A percentile compares a stretch with the other conserved stretches of the same genome.
These are phyloP conservation scores for Poa annua DNA, from an alignment of 176 grass and related monocot species.

Conservation along the genomic window DNA sequence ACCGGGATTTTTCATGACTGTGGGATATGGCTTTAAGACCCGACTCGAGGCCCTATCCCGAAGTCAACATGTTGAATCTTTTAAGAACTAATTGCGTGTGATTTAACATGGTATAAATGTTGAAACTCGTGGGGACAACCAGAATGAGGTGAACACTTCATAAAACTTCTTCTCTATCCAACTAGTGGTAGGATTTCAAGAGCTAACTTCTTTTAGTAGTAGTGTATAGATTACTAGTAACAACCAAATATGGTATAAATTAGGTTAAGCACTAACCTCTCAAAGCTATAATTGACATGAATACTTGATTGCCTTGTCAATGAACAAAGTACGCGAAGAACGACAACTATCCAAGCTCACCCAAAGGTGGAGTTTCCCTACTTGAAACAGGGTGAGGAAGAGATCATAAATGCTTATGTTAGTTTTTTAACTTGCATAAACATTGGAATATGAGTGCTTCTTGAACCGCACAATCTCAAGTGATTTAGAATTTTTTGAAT, in stretches of 20 bases:
- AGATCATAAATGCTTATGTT: not conserved
- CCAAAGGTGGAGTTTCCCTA: not conserved
- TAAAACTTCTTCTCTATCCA: not conserved
- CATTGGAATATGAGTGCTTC: not conserved
- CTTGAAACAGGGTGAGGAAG: not conserved
- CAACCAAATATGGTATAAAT: not conserved
- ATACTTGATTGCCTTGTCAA: not conserved
- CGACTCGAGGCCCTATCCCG: no score
- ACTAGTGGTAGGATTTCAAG: not conserved
- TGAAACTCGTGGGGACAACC: not conserved
- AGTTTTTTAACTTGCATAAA: not conserved
- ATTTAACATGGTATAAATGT: not conserved
- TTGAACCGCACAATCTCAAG: not conserved
- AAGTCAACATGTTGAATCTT: not conserved
- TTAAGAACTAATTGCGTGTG: not conserved
- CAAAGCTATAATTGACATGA: not conserved
- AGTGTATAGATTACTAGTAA: not conserved
- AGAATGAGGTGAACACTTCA: not conserved
- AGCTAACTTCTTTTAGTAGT: not conserved
- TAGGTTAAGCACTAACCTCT: not conserved
- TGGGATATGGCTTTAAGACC: no score
- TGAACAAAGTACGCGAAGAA: not conserved
- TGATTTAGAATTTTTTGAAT: not conserved
- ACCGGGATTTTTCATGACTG: no score
- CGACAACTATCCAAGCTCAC: not conserved